Base-by-base conservation (phyloP, 176 grass and related monocot genomes). In the Bolboschoenus planiculmis region DNA sequence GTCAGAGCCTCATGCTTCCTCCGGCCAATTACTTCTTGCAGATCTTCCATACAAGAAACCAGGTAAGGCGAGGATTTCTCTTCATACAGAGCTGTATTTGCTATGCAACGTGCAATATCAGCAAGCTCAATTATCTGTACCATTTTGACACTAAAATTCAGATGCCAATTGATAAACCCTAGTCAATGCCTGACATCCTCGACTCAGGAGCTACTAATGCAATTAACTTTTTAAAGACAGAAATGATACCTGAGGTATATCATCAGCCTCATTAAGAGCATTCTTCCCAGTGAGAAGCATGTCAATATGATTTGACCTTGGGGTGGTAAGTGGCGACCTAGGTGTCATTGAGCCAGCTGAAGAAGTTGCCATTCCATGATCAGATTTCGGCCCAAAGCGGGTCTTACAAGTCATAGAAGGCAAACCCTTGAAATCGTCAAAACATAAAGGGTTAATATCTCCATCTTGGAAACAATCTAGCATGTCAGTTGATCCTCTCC, bases 41-140 rank as follows among this genome's bases (percentile, higher is more conserved):
- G 88, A 87, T 95, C 93, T 89, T 99, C 97, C 89, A 99, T 88
- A 84, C 91, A 99, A 36, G 93, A 95, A 85, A 99, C 97, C 86
- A 99, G 91, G 80, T 86, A 92, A 59, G 89, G 87, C 56, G 94
- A 83, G 42, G 89, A 91, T 71, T 84, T 90, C 85, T 99, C 97
- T 95, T 95, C 97, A 91, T 99, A 93, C 7, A 93, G 80, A 76
- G 88, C 79, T 74, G 91, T 89, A 91, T 80, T 95, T 47, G 97
- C 93, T 54, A 99, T 99, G 78, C 93, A 96, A 62, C 97, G 87
- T 83, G 91, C 93, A 87, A 99, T 93, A 93, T 99, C 97, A 88
- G 97, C 97, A 87, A 99, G 92, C 88, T 99, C 93, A 78, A 73
- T 83, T 71, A 99, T 95, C 97, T 99, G 83, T 87, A 87, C 34